A percentile compares a stretch with the other conserved stretches of the same genome.
phyloP scores from a whole-genome alignment of 1,284 basidiomycete genomes.

The Coniferiporia weirii region DNA sequence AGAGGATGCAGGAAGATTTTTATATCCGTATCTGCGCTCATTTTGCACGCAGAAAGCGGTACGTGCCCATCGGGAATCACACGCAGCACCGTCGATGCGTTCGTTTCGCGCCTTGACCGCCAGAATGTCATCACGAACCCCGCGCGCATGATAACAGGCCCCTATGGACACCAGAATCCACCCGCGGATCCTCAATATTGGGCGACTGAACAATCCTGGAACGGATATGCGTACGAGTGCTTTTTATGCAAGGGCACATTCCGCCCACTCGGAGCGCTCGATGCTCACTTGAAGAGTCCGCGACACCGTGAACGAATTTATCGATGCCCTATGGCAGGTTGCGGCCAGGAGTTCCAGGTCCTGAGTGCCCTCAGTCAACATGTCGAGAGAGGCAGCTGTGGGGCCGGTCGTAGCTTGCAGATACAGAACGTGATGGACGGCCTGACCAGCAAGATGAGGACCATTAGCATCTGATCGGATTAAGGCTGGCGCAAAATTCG shows the following conservation, averaged over 20 bases:
- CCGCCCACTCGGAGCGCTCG: conserved; percentile 25
- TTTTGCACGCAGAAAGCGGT: conserved; percentile 31
- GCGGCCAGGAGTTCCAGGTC: conserved; percentile 20
- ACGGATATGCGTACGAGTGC: conserved; percentile 35
- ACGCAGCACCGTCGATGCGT: conserved; percentile 26
- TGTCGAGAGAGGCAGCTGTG: conserved; percentile 23
- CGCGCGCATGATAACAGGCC: too few relatives aligned
- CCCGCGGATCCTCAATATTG: conserved; percentile 19
- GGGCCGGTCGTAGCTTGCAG: conserved; percentile 22
- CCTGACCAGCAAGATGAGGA: conserved; percentile 6
- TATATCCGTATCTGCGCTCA: conserved; percentile 29
- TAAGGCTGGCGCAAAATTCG: too few relatives aligned
- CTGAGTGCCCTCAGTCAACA: conserved; percentile 24
- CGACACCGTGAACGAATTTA: conserved; percentile 23
- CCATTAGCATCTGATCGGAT: too few relatives aligned
- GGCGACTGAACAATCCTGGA: conserved; percentile 33
- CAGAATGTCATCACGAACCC: too few relatives aligned
- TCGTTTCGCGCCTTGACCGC: conserved; percentile 23
- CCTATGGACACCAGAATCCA: conserved; percentile 31
- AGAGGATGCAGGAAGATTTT: conserved; percentile 26
- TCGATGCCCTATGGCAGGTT: conserved; percentile 20
- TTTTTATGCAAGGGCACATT: conserved; percentile 32
- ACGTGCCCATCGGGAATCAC: conserved; percentile 29
- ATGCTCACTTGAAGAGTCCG: conserved; percentile 31
- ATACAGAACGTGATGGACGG: background rate